A percentile compares a stretch with the other conserved stretches of the same genome.
Evolutionary conservation across 1,284 basidiomycete species (phyloP).

Genomic region (Gastroboletus turbinatus): DNA sequence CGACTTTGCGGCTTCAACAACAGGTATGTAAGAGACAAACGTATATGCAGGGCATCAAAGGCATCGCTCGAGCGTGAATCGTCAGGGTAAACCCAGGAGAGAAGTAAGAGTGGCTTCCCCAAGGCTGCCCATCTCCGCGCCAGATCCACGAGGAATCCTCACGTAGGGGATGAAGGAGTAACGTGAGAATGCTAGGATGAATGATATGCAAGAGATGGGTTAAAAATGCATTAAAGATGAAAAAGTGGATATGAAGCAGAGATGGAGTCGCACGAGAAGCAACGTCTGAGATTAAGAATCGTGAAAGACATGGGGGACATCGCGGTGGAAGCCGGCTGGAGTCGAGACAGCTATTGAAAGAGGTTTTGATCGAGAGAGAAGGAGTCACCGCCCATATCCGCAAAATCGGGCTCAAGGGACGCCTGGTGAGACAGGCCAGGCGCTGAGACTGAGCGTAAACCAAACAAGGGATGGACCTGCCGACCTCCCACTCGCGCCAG

Average conservation of each 20-base stretch:
- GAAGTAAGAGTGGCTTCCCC: conserved; percentile 13
- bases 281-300: not conserved
- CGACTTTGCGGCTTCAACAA: conserved; percentile 25
- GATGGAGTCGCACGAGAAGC: conserved; percentile 8
- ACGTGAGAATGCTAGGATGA: conserved; percentile 27
- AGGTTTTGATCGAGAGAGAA: conserved; percentile 44
- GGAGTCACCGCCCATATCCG: conserved; percentile 51
- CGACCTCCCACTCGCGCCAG: conserved; percentile 23
- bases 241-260: conserved; percentile 14
- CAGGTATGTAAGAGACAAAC: conserved; percentile 24
- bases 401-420: conserved; percentile 37
- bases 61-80: conserved; percentile 28
- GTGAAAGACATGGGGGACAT: conserved; percentile 6
- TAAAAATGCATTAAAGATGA: conserved; percentile 32
- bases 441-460: conserved; percentile 38
- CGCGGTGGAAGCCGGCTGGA: not conserved
- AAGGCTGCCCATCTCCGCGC: conserved; percentile 10
- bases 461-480: conserved; percentile 22
- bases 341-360: conserved; percentile 39
- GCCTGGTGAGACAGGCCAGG: conserved; percentile 19
- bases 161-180: conserved; percentile 18
- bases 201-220: conserved; percentile 35
- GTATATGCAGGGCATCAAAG: conserved; percentile 28
- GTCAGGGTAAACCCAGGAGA: conserved; percentile 27
- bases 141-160: conserved; percentile 18